Base-by-base conservation (phyloP, 257 asterid genomes). In the Jaltomata sinuosa region DNA sequence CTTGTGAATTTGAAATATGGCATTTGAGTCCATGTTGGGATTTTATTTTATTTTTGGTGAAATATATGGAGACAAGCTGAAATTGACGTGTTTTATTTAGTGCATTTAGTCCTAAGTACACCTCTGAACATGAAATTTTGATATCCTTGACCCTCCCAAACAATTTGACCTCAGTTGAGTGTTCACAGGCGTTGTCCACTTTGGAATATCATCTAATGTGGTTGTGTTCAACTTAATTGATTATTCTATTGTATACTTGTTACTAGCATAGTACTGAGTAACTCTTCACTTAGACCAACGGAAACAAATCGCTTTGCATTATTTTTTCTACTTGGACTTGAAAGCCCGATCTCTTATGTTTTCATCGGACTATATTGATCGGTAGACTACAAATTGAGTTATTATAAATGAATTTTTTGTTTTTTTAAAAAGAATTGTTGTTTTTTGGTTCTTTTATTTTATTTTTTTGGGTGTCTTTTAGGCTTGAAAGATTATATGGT, bases 1-100 rank as follows among this genome's bases (percentile, higher is more conserved):
- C 94, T 69, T 82, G 19, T 14, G 1, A 32, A 84, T 87, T 91
- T 87, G 86, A 84, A 89, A 52, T 84, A 82, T 85, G 87, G 65
- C 81, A 83, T 32, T 64, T 47, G 22, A 85, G 88, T 83, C 83
- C 78, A 18, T 32, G 15, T 45, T 72, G 29, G 6, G 0, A 11
- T 68, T 65, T 38, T 21, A 4, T 16, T 34, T 2, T 31, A 16
- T 67, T 64, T 29, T 64, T 7, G 2, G 12, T 1, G 12, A 1
- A 15, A 65, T 31, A 65, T 2, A 31, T 3, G 5, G 3, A 0
- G 9, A 34, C 0, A 5, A 2, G 0, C 0, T 34, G 3, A 68
- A 18, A 0, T 34, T 34, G 29, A 68, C 7, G 27, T 34, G 29
- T 68, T 68, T 68, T 68, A 18, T 68, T 68, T 0, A 34, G 27